Percentiles rank a stretch among this genome's conserved stretches.
Conservation (phyloP, 805 yeast species). For the Metschnikowia arizonensis region DNA sequence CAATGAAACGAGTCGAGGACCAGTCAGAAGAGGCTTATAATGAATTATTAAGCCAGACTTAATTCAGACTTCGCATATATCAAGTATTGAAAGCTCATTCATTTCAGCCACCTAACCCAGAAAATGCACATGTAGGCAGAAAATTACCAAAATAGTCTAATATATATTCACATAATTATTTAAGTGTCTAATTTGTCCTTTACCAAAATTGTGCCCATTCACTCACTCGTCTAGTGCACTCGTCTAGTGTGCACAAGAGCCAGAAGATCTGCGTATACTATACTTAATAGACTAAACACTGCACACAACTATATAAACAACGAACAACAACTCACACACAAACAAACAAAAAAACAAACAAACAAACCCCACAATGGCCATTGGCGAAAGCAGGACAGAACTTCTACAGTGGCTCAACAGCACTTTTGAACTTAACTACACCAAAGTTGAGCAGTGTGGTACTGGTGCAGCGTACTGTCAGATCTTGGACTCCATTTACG, state of each 20-base stretch:
- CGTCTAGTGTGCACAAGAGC: neutral
- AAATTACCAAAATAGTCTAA: too few species aligned
- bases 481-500: slow-evolving; percentile 77
- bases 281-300: neutral
- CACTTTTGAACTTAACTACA: slow-evolving; percentile 57
- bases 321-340: neutral
- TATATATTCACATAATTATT: too few species aligned
- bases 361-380: slow-evolving; percentile 19
- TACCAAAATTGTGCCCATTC: too few species aligned
- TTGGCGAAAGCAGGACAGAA: slow-evolving; percentile 79
- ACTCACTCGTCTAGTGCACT: too few species aligned
- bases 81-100: too few species aligned
- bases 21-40: too few species aligned
- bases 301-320: neutral
- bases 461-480: slow-evolving; percentile 95
- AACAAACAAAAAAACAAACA: neutral
- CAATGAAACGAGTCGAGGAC: too few species aligned
- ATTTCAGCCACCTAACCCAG: too few species aligned
- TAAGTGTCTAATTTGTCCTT: too few species aligned
- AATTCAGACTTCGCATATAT: too few species aligned
- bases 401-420: slow-evolving; percentile 81
- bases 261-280: neutral
- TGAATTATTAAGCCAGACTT: too few species aligned
- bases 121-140: too few species aligned
- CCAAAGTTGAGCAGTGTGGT: slow-evolving; percentile 90